Evolutionary conservation across 2,329 filamentous ascomycete genomes (phyloP).

Genomic region (Cephalotrichum gorgonifer): DNA sequence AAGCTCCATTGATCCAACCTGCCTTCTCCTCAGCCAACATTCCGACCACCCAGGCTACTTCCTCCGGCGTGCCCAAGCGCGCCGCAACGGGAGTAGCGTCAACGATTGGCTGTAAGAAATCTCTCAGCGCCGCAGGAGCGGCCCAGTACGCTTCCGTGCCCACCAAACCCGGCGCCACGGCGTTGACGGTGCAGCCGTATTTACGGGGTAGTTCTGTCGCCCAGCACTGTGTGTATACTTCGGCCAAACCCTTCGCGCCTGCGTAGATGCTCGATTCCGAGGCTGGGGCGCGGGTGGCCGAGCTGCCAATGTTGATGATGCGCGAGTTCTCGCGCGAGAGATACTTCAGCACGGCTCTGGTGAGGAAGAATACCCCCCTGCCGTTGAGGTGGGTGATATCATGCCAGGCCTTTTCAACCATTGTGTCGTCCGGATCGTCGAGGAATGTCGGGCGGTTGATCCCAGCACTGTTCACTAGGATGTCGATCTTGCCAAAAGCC

Average conservation of each 20-base stretch:
- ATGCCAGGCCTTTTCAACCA: conserved; percentile 27
- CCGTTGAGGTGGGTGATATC: conserved; percentile 28
- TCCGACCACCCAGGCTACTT: conserved; percentile 34
- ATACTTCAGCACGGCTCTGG: conserved; percentile 25
- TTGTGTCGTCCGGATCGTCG: no score
- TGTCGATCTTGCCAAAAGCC: conserved; percentile 25
- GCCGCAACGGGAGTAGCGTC: conserved; percentile 29
- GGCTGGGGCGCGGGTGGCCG: conserved; percentile 19
- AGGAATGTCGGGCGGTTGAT: no score
- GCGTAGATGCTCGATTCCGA: conserved; percentile 33
- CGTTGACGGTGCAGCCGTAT: conserved; percentile 34
- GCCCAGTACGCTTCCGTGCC: conserved; percentile 24
- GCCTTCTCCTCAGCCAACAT: conserved; percentile 32
- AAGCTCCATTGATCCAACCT: conserved; percentile 34
- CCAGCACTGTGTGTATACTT: conserved; percentile 32
- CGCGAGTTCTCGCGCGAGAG: conserved; percentile 16
- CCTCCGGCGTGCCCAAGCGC: conserved; percentile 29
- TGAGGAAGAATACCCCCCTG: conserved; percentile 29
- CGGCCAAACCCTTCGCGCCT: conserved; percentile 38
- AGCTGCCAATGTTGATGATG: conserved; percentile 32
- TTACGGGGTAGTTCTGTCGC: conserved; percentile 31
- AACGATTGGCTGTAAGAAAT: conserved; percentile 26
- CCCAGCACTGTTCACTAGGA: conserved; percentile 24
- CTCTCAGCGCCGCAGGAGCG: conserved; percentile 16
- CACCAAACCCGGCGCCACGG: conserved; percentile 31